Percentiles rank a stretch among this genome's conserved stretches.
Evolutionary conservation across 768 basidiomycete genomes (phyloP).

Genomic region (Suillus weaverae): DNA sequence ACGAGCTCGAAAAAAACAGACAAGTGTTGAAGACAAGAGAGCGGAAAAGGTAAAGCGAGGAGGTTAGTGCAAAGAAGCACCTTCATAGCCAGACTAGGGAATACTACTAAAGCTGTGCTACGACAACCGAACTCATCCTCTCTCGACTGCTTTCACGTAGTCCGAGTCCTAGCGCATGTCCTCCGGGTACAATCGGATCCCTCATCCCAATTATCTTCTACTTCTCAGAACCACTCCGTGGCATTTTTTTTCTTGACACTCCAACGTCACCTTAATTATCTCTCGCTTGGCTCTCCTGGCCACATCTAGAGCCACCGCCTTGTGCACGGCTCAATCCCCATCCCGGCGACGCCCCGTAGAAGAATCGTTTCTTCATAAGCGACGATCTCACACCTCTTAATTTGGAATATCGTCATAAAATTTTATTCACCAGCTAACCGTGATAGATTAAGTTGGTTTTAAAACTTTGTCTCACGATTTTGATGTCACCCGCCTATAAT

Average conservation of each 20-base stretch:
- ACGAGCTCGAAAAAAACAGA: constrained; percentile 1
- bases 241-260: neutral
- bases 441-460: constrained; percentile 1
- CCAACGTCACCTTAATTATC: constrained; percentile 2
- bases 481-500: neutral
- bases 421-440: neutral
- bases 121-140: neutral
- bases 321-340: neutral
- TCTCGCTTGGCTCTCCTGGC: neutral
- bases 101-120: constrained; percentile 6
- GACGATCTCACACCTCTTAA: neutral
- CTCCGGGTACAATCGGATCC: too few species aligned
- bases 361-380: neutral
- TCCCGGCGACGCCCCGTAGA: neutral
- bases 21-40: constrained; percentile 1
- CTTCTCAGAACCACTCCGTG: constrained; percentile 7
- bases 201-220: neutral
- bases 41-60: constrained; percentile 5
- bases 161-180: too few species aligned
- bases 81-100: neutral
- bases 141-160: too few species aligned
- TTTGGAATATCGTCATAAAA: constrained; percentile 1
- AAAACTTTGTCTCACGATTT: constrained; percentile 3
- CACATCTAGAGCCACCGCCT: neutral
- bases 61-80: neutral